Evolutionary conservation across 306 rosid genomes (phyloP).

Genomic region (Rosa rugosa): DNA sequence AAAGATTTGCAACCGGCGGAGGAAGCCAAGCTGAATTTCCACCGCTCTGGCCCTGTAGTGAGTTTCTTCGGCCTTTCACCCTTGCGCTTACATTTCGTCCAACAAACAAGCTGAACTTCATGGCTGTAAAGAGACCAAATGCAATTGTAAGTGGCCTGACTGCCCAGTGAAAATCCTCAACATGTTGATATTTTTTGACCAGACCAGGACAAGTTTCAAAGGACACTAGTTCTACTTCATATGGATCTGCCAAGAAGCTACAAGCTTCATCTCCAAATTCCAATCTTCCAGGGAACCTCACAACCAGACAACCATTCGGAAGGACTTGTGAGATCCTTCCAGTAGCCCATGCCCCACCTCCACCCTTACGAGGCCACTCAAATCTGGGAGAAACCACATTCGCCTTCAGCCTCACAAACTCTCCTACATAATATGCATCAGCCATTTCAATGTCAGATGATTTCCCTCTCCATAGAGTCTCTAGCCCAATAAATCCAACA

Average conservation of each 20-base stretch:
- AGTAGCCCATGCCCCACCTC: conserved; percentile 44
- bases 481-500: conserved; percentile 69
- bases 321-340: conserved; percentile 62
- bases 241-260: conserved; percentile 68
- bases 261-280: conserved; percentile 45
- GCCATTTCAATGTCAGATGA: conserved; percentile 52
- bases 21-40: conserved; percentile 41
- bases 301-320: conserved; percentile 73
- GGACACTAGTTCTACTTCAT: conserved; percentile 70
- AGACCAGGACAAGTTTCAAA: conserved; percentile 64
- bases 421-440: conserved; percentile 50
- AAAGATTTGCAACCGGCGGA: conserved; percentile 38
- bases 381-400: conserved; percentile 52
- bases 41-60: conserved; percentile 28
- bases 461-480: conserved; percentile 63
- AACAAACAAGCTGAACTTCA: conserved; percentile 50
- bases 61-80: conserved; percentile 27
- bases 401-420: conserved; percentile 61
- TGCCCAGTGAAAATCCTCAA: conserved; percentile 88
- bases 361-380: conserved; percentile 62
- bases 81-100: conserved; percentile 33
- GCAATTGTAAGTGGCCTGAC: conserved; percentile 71
- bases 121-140: conserved; percentile 55
- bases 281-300: conserved; percentile 70
- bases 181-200: conserved; percentile 62